These are phyloP conservation scores for Mycena leptocephala DNA, from an alignment of 768 basidiomycete genomes.

Conservation along the genomic window DNA sequence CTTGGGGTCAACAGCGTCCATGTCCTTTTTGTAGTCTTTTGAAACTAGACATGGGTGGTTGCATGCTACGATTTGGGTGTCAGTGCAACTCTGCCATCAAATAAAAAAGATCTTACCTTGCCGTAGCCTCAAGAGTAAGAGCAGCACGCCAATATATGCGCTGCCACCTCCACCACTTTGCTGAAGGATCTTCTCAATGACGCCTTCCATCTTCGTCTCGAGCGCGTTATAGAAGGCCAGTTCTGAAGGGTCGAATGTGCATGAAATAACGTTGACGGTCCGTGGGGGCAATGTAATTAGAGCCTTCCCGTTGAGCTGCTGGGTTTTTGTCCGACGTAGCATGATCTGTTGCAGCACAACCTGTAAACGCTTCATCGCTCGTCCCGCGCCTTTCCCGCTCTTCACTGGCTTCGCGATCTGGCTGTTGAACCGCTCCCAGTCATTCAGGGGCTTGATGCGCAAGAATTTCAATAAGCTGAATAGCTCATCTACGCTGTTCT, in stretches of 20 bases:
- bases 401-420: conserved; percentile 89
- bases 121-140: conserved; percentile 85
- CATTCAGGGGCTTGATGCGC: conserved; percentile 84
- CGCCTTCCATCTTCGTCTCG: conserved; percentile 76
- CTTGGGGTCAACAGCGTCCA: conserved; percentile 83
- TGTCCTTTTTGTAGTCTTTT: conserved; percentile 81
- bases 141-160: conserved; percentile 80
- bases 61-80: conserved; percentile 74
- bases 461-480: conserved; percentile 93
- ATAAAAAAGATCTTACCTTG: conserved; percentile 73
- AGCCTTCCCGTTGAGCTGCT: conserved; percentile 82
- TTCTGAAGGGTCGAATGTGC: conserved; percentile 85
- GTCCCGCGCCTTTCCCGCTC: conserved; percentile 67
- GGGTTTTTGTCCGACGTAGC: conserved; percentile 89
- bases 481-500: conserved; percentile 94
- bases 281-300: conserved; percentile 88
- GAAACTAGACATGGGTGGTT: conserved; percentile 90
- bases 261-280: conserved; percentile 79
- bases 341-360: conserved; percentile 89
- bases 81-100: not conserved
- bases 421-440: conserved; percentile 85
- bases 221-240: conserved; percentile 84
- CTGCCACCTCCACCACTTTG: conserved; percentile 65
- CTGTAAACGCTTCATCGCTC: conserved; percentile 91
- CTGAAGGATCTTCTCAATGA: conserved; percentile 78